Percentiles rank a stretch among this genome's conserved stretches.
Conservation (phyloP, 116 monocot species). For the Zostera marina region DNA sequence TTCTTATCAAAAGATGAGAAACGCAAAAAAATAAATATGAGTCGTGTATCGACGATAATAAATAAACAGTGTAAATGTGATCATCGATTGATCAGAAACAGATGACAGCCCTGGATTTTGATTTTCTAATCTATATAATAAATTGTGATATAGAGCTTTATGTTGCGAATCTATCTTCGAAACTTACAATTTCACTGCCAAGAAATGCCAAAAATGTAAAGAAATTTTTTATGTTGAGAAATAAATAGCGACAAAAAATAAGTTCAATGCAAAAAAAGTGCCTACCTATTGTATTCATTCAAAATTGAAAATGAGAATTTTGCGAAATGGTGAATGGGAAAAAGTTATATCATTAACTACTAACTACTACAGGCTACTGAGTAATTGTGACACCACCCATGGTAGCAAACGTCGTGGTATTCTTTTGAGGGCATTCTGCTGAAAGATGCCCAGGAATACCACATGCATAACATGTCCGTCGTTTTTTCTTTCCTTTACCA, state of each 20-base stretch:
- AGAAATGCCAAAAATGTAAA: no score
- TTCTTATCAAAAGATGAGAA: neutral
- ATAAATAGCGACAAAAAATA: no score
- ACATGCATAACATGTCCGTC: slow-evolving; percentile 18
- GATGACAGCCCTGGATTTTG: no score
- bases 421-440: slow-evolving; percentile 51
- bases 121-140: no score
- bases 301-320: neutral
- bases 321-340: neutral
- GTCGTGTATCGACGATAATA: neutral
- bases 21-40: slow-evolving; percentile 2
- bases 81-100: no score
- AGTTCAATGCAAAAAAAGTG: no score
- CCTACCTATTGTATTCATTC: neutral
- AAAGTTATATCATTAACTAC: neutral
- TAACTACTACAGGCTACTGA: neutral
- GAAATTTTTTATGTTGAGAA: no score
- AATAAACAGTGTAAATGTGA: no score
- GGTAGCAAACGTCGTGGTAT: neutral
- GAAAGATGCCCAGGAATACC: slow-evolving; percentile 73
- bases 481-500: neutral
- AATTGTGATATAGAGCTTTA: no score
- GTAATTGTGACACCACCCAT: neutral
- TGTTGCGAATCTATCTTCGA: no score
- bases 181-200: no score